Evolutionary conservation across 1,284 basidiomycete species (phyloP).

Genomic region (Apiotrichum sp.): DNA sequence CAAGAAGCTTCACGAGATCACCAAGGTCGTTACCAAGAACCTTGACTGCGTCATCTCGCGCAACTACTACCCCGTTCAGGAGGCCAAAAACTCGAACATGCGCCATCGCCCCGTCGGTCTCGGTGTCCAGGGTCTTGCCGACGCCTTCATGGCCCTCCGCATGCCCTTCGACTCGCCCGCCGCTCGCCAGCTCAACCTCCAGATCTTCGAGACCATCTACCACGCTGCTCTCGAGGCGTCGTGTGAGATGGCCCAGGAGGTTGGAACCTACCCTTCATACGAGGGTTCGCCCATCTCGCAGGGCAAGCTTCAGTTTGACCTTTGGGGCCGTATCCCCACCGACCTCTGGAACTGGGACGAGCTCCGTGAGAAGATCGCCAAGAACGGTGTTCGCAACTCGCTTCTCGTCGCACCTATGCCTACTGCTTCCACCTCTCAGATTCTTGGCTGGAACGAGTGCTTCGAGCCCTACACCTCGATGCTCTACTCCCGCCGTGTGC

Average conservation of each 20-base stretch:
- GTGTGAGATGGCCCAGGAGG: slow-evolving; percentile 73
- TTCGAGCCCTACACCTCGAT: slow-evolving; percentile 60
- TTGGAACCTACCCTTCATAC: slow-evolving; percentile 88
- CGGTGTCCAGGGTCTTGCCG: slow-evolving; percentile 96
- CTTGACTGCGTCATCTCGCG: slow-evolving; percentile 58
- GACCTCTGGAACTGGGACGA: slow-evolving; percentile 91
- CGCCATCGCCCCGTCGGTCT: slow-evolving; percentile 97
- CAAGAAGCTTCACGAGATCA: slow-evolving; percentile 86
- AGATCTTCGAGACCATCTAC: slow-evolving; percentile 99
- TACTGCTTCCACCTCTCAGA: slow-evolving; percentile 97
- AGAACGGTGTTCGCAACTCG: slow-evolving; percentile 85
- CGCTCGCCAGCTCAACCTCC: slow-evolving; percentile 81
- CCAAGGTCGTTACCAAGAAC: slow-evolving; percentile 89
- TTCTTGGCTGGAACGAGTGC: slow-evolving; percentile 97
- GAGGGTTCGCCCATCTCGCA: slow-evolving; percentile 81
- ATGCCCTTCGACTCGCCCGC: slow-evolving; percentile 90
- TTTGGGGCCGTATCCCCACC: slow-evolving; percentile 91
- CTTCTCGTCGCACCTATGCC: slow-evolving; percentile 97
- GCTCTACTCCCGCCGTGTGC: slow-evolving; percentile 98
- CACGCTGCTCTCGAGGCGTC: slow-evolving; percentile 91
- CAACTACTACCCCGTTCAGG: slow-evolving; percentile 76
- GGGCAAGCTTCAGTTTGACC: slow-evolving; percentile 88
- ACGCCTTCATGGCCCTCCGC: slow-evolving; percentile 95
- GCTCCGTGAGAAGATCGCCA: slow-evolving; percentile 83
- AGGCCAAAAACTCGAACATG: slow-evolving; percentile 89